Base-by-base conservation (phyloP, 2,329 filamentous ascomycete species). In the Fusarium albidum region DNA sequence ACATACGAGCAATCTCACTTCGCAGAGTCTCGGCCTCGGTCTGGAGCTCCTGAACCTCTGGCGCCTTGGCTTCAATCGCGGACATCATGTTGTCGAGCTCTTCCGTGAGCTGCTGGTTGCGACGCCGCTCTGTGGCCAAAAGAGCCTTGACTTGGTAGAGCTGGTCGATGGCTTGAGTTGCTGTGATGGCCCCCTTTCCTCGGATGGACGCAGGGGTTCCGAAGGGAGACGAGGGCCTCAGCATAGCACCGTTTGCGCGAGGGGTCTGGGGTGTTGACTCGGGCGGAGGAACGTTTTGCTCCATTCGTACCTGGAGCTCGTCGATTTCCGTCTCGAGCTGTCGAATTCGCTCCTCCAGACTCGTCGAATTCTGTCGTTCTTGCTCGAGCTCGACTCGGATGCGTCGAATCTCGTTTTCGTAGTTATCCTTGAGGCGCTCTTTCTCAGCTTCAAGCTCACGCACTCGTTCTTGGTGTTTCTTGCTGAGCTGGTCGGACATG, bases 71-170 rank as follows among this genome's bases (percentile, higher is more conserved):
- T 71, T 99, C 93, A 31, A 98, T 76, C 52, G 93, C 89, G 31
- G 87, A 83, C 52, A 97, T 85, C 78, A 97, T 91, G 53, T 95
- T 90, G 60, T 97, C 91, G 37, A 98, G 79, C 37, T 94, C 86
- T 31, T 86, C 83, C 14, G 85, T 83, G 10, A 97, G 84, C 68
- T 91, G 86, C 59, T 90, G 85, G 64, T 85, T 92, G 17, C 87
- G 85, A 52, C 90, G 83, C 69, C 88, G 87, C 71, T 96, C 90
- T 4, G 82, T 84, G 4, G 87, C 86, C 28, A 97, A 80, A 65
- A 90, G 84, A 49, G 85, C 80, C 79, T 95, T 90, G 72, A 86
- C 79, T 64, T 83, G 85, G 71, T 83, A 87, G 3, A 87, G 75
- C 61, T 88, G 84, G 38, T 87, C 84, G 49, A 88, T 81, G 3